Evolutionary conservation across 352 stramenopile genomes (phyloP).

Genomic region (Phytophthora pisi): DNA sequence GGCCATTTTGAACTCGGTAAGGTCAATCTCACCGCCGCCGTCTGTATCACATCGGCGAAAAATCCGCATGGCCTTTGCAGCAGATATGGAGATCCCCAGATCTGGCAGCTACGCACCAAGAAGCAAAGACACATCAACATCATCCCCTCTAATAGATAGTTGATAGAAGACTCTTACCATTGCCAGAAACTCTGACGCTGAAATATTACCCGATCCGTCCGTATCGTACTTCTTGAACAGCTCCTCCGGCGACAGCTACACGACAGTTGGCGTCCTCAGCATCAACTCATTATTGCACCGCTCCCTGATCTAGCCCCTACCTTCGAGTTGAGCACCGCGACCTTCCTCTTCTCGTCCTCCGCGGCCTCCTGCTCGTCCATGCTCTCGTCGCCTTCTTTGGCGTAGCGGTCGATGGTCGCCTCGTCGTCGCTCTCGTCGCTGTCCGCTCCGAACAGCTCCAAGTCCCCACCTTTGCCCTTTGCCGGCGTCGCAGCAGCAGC

Average conservation of each 20-base stretch:
- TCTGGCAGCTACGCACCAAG: slow-evolving; percentile 71
- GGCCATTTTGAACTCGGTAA: slow-evolving; percentile 94
- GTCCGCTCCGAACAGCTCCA: slow-evolving; percentile 74
- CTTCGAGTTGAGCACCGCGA: slow-evolving; percentile 71
- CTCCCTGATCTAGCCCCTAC: slow-evolving; percentile 14
- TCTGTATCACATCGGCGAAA: slow-evolving; percentile 93
- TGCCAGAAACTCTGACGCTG: slow-evolving; percentile 89
- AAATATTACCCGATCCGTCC: slow-evolving; percentile 90
- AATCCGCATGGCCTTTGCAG: slow-evolving; percentile 90
- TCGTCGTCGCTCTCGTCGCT: slow-evolving; percentile 87
- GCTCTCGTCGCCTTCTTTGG: slow-evolving; percentile 38
- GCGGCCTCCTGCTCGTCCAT: slow-evolving; percentile 32
- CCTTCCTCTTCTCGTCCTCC: slow-evolving; percentile 64
- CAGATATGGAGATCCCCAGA: slow-evolving; percentile 86
- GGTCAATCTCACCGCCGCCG: slow-evolving; percentile 88
- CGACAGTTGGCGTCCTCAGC: slow-evolving; percentile 1
- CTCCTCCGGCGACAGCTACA: slow-evolving; percentile 78
- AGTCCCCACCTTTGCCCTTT: slow-evolving; percentile 26
- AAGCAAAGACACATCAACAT: neutral
- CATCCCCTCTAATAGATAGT: neutral
- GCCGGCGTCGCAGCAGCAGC: slow-evolving; percentile 1
- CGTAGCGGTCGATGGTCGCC: slow-evolving; percentile 73
- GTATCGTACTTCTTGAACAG: slow-evolving; percentile 94
- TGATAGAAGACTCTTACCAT: slow-evolving; percentile 55
- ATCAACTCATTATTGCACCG: neutral